These are phyloP conservation scores for Taiozyma sp. DNA, from an alignment of 1,139 yeast genomes.

Conservation along the genomic window DNA sequence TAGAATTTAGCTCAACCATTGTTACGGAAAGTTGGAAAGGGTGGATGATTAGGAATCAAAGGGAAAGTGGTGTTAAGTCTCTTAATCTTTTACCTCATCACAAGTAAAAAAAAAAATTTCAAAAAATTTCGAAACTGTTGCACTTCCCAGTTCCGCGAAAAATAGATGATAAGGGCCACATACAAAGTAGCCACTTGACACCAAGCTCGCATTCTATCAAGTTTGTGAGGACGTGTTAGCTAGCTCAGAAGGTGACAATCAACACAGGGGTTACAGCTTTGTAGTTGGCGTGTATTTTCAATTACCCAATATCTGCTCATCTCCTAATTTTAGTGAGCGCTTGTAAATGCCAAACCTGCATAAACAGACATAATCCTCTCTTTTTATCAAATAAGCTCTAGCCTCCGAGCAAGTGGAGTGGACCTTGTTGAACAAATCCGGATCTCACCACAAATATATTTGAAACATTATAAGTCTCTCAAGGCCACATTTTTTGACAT, in stretches of 20 bases:
- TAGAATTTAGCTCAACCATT: constrained; percentile 52
- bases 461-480: background rate
- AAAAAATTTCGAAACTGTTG: background rate
- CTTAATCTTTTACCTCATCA: background rate
- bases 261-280: no score
- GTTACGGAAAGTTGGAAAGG: background rate
- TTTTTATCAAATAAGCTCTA: background rate
- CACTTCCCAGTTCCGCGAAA: background rate
- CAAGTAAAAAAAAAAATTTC: background rate
- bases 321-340: background rate
- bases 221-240: background rate
- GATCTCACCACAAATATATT: background rate
- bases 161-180: background rate
- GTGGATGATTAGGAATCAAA: background rate
- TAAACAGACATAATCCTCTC: background rate
- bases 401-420: background rate
- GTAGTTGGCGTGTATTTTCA: background rate
- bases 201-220: background rate
- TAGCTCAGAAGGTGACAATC: no score
- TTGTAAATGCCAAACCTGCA: background rate
- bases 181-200: background rate
- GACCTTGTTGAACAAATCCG: background rate
- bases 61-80: background rate
- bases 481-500: background rate
- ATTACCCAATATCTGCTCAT: background rate